A percentile compares a stretch with the other conserved stretches of the same genome.
These are phyloP conservation scores for Endoconidiophora laricicola DNA, from an alignment of 2,329 filamentous ascomycete genomes.

Conservation along the genomic window DNA sequence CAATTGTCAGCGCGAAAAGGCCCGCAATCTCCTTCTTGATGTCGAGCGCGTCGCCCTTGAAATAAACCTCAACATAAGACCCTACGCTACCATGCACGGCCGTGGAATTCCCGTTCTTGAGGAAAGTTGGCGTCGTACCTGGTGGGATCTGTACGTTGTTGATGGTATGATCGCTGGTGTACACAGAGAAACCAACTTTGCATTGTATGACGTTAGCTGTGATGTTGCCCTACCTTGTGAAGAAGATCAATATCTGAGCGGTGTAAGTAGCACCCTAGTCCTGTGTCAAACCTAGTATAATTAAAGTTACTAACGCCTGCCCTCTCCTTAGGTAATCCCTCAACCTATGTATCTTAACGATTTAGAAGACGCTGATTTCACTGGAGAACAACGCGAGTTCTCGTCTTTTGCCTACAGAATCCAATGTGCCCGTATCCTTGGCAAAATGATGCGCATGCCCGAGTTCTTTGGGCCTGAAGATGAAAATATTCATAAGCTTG, in stretches of 20 bases:
- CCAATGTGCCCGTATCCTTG: constrained; percentile 62
- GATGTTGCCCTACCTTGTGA: constrained; percentile 69
- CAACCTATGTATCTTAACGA: constrained; percentile 49
- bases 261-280: constrained; percentile 27
- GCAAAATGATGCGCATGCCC: constrained; percentile 49
- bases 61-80: constrained; percentile 55
- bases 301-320: constrained; percentile 2
- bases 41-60: constrained; percentile 58
- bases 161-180: constrained; percentile 76
- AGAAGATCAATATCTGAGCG: constrained; percentile 50
- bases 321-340: constrained; percentile 32
- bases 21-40: constrained; percentile 47
- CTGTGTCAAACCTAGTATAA: constrained; percentile 8
- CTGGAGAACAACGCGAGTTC: constrained; percentile 51
- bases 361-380: constrained; percentile 62
- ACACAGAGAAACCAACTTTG: constrained; percentile 52
- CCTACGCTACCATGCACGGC: constrained; percentile 49
- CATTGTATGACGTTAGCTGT: constrained; percentile 47
- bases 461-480: constrained; percentile 36
- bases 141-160: constrained; percentile 73
- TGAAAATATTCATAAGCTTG: constrained; percentile 33
- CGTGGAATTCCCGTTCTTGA: constrained; percentile 50
- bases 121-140: constrained; percentile 75
- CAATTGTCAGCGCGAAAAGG: constrained; percentile 51
- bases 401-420: constrained; percentile 79